Base-by-base conservation (phyloP, 495 filamentous ascomycete genomes). In the Talaromyces wortmannii region DNA sequence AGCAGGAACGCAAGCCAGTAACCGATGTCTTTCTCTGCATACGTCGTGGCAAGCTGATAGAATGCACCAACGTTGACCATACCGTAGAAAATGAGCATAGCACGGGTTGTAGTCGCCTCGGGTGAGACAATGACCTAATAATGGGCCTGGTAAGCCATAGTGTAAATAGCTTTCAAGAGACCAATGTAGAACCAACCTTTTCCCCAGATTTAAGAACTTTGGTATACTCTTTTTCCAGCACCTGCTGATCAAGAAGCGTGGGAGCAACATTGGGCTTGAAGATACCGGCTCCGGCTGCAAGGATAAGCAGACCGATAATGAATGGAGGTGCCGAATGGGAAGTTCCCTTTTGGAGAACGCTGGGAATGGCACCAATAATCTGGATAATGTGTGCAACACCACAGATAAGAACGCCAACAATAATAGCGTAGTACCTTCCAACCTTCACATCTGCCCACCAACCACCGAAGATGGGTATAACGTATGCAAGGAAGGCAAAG, bases 301-400 rank as follows among this genome's bases (percentile, higher is more conserved):
- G 55, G 17, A 72, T 23, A 43, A 71, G 73, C 12, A 87, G 67
- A 6, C 77, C 76, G 32, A 86, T 57, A 56, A 86, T 78, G 61
- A 80, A 87, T 6, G 82, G 82, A 0, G 69, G 73, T 48, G 81
- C 79, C 12, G 79, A 68, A 36, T 74, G 70, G 0, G 59, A 12
- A 29, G 40, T 46, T 17, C 83, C 83, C 48, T 63, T 71, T 13
- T 78, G 72, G n/a, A 89, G 71, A 3, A 86, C 74, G 7, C 70
- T 61, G 48, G 81, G 83, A 12, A 84, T 69, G 10, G 83, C 84
- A n/a, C 80, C 80, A 52, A 74, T 67, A 45, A 87, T 69, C 63
- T 86, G 78, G 52, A 89, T 74, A 32, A 86, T 66, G 62, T 88
- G 84, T n/a, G 83, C 83, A 51, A 85, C 42, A 61, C 85, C 79